Percentiles rank a stretch among this genome's conserved stretches.
These are phyloP conservation scores for Didymella arachidicola DNA, from an alignment of 2,329 filamentous ascomycete genomes.

Conservation along the genomic window DNA sequence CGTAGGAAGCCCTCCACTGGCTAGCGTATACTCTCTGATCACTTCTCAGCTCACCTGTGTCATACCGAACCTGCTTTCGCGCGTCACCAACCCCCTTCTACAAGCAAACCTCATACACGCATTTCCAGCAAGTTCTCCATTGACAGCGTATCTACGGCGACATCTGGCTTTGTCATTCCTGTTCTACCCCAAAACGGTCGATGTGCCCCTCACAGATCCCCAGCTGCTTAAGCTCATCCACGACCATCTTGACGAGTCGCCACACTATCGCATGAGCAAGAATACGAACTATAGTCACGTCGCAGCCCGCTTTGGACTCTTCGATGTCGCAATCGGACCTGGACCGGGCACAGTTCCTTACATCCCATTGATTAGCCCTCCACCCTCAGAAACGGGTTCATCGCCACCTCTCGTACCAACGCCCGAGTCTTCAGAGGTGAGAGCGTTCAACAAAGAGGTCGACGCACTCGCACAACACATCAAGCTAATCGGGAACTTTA, in stretches of 20 bases:
- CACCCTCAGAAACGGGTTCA: slow-evolving; percentile 34
- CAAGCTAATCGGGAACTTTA: slow-evolving; percentile 63
- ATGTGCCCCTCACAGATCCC: slow-evolving; percentile 35
- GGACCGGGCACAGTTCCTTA: slow-evolving; percentile 54
- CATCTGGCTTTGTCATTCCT: slow-evolving; percentile 72
- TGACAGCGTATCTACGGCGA: slow-evolving; percentile 68
- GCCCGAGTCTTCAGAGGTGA: slow-evolving; percentile 46
- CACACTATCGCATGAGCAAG: slow-evolving; percentile 62
- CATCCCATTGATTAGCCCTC: slow-evolving; percentile 39
- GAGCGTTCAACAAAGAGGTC: slow-evolving; percentile 72
- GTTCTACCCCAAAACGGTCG: slow-evolving; percentile 52
- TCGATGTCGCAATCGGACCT: slow-evolving; percentile 78
- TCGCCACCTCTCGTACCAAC: slow-evolving; percentile 20
- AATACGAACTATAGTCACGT: slow-evolving; percentile 74
- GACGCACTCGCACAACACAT: slow-evolving; percentile 67
- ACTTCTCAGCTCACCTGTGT: slow-evolving; percentile 36
- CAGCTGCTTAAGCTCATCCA: slow-evolving; percentile 33
- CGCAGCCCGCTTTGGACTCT: slow-evolving; percentile 68
- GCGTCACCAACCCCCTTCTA: slow-evolving; percentile 59
- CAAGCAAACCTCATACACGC: slow-evolving; percentile 66
- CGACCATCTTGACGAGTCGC: slow-evolving; percentile 40
- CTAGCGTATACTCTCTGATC: slow-evolving; percentile 34
- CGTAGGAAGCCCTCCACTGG: slow-evolving; percentile 30
- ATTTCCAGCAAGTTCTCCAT: slow-evolving; percentile 62
- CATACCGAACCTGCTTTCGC: slow-evolving; percentile 37